Evolutionary conservation across 2,329 filamentous ascomycete genomes (phyloP).

Genomic region (Fusarium miscanthi): DNA sequence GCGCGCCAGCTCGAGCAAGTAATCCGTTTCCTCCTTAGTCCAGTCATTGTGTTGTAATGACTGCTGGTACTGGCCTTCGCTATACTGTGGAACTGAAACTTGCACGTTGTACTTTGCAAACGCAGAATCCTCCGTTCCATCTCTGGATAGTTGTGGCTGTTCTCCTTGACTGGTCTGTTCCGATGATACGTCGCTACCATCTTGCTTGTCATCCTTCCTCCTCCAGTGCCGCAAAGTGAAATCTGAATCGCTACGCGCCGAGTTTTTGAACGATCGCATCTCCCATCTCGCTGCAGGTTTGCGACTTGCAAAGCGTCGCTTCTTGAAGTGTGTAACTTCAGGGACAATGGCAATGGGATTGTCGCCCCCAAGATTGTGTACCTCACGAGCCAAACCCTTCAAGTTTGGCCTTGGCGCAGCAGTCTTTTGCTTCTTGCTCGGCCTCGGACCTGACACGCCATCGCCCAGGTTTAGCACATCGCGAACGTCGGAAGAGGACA

Average conservation of each 20-base stretch:
- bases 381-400: conserved; percentile 73
- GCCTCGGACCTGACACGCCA: conserved; percentile 60
- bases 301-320: conserved; percentile 63
- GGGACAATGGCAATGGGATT: conserved; percentile 76
- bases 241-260: conserved; percentile 74
- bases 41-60: conserved; percentile 81
- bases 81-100: conserved; percentile 82
- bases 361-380: conserved; percentile 73
- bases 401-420: conserved; percentile 68
- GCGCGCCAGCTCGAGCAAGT: conserved; percentile 78
- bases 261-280: conserved; percentile 78
- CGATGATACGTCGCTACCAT: conserved; percentile 44
- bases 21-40: conserved; percentile 94
- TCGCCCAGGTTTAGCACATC: conserved; percentile 87
- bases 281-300: conserved; percentile 73
- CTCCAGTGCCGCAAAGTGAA: conserved; percentile 85
- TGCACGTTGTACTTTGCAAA: conserved; percentile 92
- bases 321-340: conserved; percentile 69
- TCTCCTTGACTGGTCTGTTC: conserved; percentile 44
- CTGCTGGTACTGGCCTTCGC: conserved; percentile 84
- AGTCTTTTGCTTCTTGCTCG: conserved; percentile 80
- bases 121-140: conserved; percentile 65
- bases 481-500: conserved; percentile 84
- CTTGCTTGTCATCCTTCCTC: conserved; percentile 65
- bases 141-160: conserved; percentile 34